Evolutionary conservation across 1,284 basidiomycete species (phyloP), one percentile per base, ranked within the genome.

Genomic region (Chalciporus sp.): DNA sequence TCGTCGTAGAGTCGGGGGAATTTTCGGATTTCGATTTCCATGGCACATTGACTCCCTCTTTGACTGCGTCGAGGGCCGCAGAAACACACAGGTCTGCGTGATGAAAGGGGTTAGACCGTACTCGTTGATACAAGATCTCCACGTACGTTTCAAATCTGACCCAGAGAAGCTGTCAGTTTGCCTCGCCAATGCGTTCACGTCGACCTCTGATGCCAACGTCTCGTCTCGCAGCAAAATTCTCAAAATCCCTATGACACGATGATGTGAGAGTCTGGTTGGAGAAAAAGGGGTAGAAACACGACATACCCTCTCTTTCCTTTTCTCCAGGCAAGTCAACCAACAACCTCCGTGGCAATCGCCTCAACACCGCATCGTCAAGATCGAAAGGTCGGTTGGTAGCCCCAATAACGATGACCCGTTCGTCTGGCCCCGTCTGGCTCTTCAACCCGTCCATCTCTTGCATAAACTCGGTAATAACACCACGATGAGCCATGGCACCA

Each of bases 391-490:
- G 75, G 70, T 98, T 98, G 1, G 95, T 98, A 2, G 95, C 95
- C 31, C 95, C 95, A 55, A 98, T 94, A 46, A 98, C 90, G 47
- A 97, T 89, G 49, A 98, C 87, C 58, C 84, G 89, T 66, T 88
- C 87, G 61, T 93, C 92, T 64, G 81, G 82, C 28, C 85, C 88
- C 8, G 60, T 51, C 27, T 61, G 70, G 16, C 88, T 83, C 65
- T 84, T 92, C 53, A 96, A 74, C 3, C 95, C 95, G 65, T 98
- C 95, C 95, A 98, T 98, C 69, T 97, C 95, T 69, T 98, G 95
- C 95, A 98, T 98, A 70, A 98, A 95, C 69, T 98, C 95, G 19
- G 92, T 91, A 65, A 94, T 86, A 51, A 92, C 83, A 26, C 88
- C 87, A 58, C 91, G 83, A 72, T 93, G 94, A 28, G 90, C 94